Percentiles rank a stretch among this genome's conserved stretches.
These are phyloP conservation scores for Stagonosporopsis chrysanthemi DNA, from an alignment of 2,329 filamentous ascomycete species.

Conservation along the genomic window DNA sequence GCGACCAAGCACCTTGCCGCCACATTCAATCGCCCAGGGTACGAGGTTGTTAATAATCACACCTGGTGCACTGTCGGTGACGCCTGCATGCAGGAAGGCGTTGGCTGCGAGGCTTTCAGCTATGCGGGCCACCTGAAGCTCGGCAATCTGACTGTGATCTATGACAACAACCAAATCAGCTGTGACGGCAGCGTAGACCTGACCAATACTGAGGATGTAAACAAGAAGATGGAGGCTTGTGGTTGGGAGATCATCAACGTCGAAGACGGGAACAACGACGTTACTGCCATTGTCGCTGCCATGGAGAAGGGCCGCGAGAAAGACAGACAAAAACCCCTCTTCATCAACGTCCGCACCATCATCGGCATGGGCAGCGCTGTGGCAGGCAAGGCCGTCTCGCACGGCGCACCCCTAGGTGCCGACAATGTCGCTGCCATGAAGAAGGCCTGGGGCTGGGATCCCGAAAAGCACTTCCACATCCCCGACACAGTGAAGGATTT, in stretches of 20 bases:
- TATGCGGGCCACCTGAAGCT: conserved; percentile 63
- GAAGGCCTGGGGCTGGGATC: conserved; percentile 56
- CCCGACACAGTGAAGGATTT: conserved; percentile 57
- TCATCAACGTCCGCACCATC: conserved; percentile 63
- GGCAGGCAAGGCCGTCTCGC: conserved; percentile 59
- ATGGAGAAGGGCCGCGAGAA: conserved; percentile 55
- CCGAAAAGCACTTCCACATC: conserved; percentile 55
- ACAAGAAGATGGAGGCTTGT: conserved; percentile 63
- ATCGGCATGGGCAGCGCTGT: conserved; percentile 59
- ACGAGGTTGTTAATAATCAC: conserved; percentile 58
- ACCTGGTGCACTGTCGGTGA: conserved; percentile 64
- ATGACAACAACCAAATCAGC: conserved; percentile 67
- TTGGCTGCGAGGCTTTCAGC: conserved; percentile 63
- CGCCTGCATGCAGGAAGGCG: conserved; percentile 66
- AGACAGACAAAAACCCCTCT: conserved; percentile 58
- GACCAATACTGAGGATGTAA: conserved; percentile 63
- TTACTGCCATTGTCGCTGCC: conserved; percentile 57
- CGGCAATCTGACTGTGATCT: conserved; percentile 64
- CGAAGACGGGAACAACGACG: conserved; percentile 60
- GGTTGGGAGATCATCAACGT: conserved; percentile 64
- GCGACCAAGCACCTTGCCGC: conserved; percentile 63
- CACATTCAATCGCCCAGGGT: conserved; percentile 59
- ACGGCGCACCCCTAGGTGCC: conserved; percentile 64
- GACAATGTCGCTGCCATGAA: conserved; percentile 63
- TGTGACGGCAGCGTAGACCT: conserved; percentile 64